These are phyloP conservation scores for Plectosphaerella plurivora DNA, from an alignment of 2,329 filamentous ascomycete genomes.

Conservation along the genomic window DNA sequence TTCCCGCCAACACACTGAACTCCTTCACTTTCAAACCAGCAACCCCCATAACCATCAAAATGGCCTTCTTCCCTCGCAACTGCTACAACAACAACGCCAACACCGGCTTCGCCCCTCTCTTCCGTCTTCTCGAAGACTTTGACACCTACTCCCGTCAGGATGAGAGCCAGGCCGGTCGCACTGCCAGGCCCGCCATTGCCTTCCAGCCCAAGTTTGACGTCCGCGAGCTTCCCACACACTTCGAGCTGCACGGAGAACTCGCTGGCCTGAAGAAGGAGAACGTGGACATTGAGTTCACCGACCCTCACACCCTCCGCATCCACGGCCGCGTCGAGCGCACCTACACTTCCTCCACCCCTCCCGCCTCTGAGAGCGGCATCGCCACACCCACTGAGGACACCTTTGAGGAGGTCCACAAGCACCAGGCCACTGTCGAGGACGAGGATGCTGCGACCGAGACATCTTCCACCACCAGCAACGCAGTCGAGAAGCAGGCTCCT, in stretches of 20 bases:
- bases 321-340: slow-evolving; percentile 64
- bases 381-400: too few species aligned
- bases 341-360: slow-evolving; percentile 50
- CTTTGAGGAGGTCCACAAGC: slow-evolving; percentile 15
- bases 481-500: neutral
- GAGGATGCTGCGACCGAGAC: slow-evolving; percentile 29
- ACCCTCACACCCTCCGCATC: slow-evolving; percentile 68
- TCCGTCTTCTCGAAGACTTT: slow-evolving; percentile 61
- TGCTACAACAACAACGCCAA: slow-evolving; percentile 47
- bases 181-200: slow-evolving; percentile 25
- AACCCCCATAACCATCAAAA: slow-evolving; percentile 29
- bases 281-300: slow-evolving; percentile 73
- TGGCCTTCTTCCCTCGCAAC: slow-evolving; percentile 56
- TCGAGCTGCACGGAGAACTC: slow-evolving; percentile 77
- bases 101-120: slow-evolving; percentile 54
- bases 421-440: slow-evolving; percentile 64
- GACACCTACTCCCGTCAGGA: slow-evolving; percentile 48
- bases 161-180: slow-evolving; percentile 9
- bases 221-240: slow-evolving; percentile 62
- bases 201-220: slow-evolving; percentile 79
- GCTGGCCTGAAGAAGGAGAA: slow-evolving; percentile 71
- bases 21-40: neutral
- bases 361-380: slow-evolving; percentile 27
- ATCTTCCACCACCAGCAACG: slow-evolving; percentile 3
- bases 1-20: slow-evolving; percentile 10